Evolutionary conservation across 1,284 basidiomycete species (phyloP).

Genomic region (Kwoniella shivajii): DNA sequence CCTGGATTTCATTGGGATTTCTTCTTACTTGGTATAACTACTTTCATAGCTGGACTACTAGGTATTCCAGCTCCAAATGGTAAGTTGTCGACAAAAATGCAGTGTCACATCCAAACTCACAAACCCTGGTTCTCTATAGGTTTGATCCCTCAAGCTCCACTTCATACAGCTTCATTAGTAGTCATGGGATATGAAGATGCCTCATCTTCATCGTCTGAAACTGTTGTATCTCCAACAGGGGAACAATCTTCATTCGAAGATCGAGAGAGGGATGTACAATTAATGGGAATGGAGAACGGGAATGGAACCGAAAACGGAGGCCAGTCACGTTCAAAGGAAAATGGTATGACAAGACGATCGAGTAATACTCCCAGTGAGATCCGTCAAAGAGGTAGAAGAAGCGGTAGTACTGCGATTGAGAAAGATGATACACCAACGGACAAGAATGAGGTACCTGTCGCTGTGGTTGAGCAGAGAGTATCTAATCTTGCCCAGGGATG

Average conservation of each 20-base stretch:
- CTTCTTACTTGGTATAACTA: slow-evolving; percentile 81
- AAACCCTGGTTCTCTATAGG: slow-evolving; percentile 25
- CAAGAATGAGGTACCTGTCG: slow-evolving; percentile 65
- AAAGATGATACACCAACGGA: slow-evolving; percentile 2
- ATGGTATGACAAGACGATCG: slow-evolving; percentile 22
- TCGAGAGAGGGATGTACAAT: slow-evolving; percentile 5
- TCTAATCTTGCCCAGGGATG: slow-evolving; percentile 84
- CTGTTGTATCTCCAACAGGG: slow-evolving; percentile 4
- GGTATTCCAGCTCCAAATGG: slow-evolving; percentile 94
- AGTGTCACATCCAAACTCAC: slow-evolving; percentile 5
- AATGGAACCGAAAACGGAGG: neutral
- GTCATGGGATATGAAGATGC: slow-evolving; percentile 65
- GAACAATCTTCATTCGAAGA: neutral
- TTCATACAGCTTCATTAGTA: slow-evolving; percentile 84
- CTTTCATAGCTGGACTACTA: slow-evolving; percentile 85
- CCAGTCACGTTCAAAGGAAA: neutral
- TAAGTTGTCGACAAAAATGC: slow-evolving; percentile 3
- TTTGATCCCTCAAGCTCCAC: slow-evolving; percentile 92
- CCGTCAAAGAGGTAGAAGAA: neutral
- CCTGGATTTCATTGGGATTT: slow-evolving; percentile 89
- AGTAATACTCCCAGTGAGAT: slow-evolving; percentile 11
- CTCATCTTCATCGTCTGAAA: slow-evolving; percentile 12
- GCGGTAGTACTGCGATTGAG: neutral
- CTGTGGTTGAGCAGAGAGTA: slow-evolving; percentile 84
- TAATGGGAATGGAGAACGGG: slow-evolving; percentile 13